phyloP scores from a whole-genome alignment of 2,329 filamentous ascomycete genomes.

The Talaromyces sp. region DNA sequence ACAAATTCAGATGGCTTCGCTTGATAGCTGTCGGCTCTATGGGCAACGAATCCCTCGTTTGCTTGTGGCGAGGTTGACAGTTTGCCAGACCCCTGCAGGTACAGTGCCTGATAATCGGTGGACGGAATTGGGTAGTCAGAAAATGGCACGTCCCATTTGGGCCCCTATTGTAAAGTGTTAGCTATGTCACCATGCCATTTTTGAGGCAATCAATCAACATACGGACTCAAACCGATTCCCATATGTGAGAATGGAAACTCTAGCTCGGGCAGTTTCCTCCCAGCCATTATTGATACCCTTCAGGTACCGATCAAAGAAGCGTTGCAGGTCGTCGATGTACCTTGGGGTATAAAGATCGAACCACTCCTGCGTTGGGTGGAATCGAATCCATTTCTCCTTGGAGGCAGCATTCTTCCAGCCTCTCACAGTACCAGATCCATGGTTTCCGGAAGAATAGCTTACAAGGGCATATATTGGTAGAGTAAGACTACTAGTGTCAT shows the following conservation, averaged over 20 bases:
- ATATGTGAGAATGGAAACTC: neutral
- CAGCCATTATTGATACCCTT: conserved; percentile 38
- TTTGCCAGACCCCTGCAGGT: neutral
- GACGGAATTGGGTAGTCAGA: neutral
- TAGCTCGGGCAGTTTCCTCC: neutral
- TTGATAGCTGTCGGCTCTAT: neutral
- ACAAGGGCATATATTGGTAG: neutral
- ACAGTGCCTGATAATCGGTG: neutral
- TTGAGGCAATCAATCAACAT: too few species aligned
- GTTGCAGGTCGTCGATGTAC: neutral
- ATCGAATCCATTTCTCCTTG: neutral
- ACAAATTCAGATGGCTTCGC: neutral
- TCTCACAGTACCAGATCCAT: neutral
- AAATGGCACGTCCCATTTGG: neutral
- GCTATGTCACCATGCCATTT: too few species aligned
- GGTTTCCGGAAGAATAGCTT: neutral
- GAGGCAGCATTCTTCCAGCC: neutral
- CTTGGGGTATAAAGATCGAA: neutral
- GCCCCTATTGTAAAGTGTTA: neutral
- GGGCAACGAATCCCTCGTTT: neutral
- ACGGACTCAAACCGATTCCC: neutral
- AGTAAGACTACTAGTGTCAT: neutral
- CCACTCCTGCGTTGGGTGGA: neutral
- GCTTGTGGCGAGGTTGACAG: neutral
- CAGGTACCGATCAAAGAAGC: conserved; percentile 37